These are phyloP conservation scores for Populus deltoides DNA, from an alignment of 345 rosid genomes.

Conservation along the genomic window DNA sequence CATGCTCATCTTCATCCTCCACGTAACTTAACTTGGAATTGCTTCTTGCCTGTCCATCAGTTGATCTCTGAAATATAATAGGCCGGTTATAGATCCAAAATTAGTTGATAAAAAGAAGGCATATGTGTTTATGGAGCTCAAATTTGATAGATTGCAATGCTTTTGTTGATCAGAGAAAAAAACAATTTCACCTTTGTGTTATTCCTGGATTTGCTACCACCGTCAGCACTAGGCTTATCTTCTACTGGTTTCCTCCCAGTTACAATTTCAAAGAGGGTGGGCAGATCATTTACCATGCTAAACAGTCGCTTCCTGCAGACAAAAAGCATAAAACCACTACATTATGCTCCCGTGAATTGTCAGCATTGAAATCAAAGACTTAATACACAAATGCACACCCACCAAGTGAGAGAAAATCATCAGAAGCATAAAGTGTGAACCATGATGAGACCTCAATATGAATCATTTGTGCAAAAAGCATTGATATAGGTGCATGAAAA, in stretches of 20 bases:
- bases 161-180: background rate
- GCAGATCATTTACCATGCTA: conserved; percentile 68
- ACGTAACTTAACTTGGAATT: conserved; percentile 45
- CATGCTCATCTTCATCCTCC: conserved; percentile 87
- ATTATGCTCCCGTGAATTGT: background rate
- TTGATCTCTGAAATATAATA: conserved; percentile 49
- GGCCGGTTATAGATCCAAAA: background rate
- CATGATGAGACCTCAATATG: too few species aligned
- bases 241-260: conserved; percentile 53
- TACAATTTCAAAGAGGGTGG: conserved; percentile 67
- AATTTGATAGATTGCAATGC: background rate
- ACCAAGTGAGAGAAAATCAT: background rate
- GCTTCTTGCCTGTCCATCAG: conserved; percentile 56
- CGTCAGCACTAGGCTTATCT: conserved; percentile 55
- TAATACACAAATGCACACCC: background rate
- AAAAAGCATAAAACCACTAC: background rate
- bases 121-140: background rate
- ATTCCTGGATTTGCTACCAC: conserved; percentile 69
- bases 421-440: background rate
- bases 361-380: background rate
- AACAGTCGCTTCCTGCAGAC: conserved; percentile 61
- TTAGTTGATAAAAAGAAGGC: background rate
- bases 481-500: background rate
- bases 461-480: background rate
- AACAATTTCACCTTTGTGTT: conserved; percentile 56